Percentiles rank a stretch among this genome's conserved stretches.
These are phyloP conservation scores for Letharia columbiana DNA, from an alignment of 495 filamentous ascomycete genomes.

Conservation along the genomic window DNA sequence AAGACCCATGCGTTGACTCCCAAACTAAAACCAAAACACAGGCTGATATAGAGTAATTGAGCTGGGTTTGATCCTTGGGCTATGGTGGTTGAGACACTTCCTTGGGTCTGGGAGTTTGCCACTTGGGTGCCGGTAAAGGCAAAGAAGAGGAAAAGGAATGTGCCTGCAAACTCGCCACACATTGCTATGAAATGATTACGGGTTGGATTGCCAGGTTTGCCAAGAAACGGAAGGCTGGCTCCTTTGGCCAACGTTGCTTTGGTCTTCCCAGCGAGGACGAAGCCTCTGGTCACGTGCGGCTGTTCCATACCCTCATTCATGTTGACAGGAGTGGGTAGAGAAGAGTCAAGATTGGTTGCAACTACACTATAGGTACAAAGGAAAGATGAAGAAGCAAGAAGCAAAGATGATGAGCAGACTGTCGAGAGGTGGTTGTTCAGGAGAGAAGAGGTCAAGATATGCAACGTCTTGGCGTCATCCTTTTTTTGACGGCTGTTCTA, in stretches of 20 bases:
- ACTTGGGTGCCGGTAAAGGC: slow-evolving; percentile 71
- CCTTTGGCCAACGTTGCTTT: slow-evolving; percentile 10
- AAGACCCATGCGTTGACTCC: slow-evolving; percentile 81
- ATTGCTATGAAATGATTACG: slow-evolving; percentile 50
- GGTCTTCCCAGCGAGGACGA: slow-evolving; percentile 10
- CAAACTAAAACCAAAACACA: slow-evolving; percentile 67
- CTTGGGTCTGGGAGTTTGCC: slow-evolving; percentile 40
- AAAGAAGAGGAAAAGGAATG: slow-evolving; percentile 75
- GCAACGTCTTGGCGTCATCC: slow-evolving; percentile 1
- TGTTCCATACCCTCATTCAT: slow-evolving; percentile 2
- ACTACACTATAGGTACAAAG: background rate
- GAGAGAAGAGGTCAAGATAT: slow-evolving; percentile 2
- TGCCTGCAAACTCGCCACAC: slow-evolving; percentile 68
- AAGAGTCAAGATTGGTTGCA: background rate
- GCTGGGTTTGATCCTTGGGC: slow-evolving; percentile 20
- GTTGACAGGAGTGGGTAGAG: background rate
- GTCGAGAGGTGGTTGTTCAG: background rate
- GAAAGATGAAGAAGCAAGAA: background rate
- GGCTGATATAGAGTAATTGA: slow-evolving; percentile 56
- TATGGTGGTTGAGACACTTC: slow-evolving; percentile 12
- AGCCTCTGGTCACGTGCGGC: slow-evolving; percentile 11
- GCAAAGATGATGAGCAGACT: background rate
- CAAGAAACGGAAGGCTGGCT: slow-evolving; percentile 12
- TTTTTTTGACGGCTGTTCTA: background rate
- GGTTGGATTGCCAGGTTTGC: slow-evolving; percentile 16